phyloP scores from a whole-genome alignment of 2,329 filamentous ascomycete genomes.

The Venturia pyrina region DNA sequence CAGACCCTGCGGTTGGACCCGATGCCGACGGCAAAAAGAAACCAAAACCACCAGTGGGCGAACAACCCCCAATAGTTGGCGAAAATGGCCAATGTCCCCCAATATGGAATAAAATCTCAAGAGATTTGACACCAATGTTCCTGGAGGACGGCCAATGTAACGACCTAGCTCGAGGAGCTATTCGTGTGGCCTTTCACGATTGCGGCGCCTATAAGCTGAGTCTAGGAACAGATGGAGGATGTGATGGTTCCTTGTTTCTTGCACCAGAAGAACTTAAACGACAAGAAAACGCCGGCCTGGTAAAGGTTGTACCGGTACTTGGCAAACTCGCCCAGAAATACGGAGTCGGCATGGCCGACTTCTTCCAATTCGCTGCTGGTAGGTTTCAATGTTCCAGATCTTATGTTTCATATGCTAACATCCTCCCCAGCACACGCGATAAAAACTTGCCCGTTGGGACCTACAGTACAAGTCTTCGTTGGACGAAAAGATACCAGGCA shows the following conservation, averaged over 20 bases:
- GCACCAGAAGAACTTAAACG: conserved; percentile 26
- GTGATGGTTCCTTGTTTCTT: conserved; percentile 33
- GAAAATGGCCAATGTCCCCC: not conserved
- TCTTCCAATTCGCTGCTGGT: conserved; percentile 40
- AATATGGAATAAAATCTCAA: conserved; percentile 3
- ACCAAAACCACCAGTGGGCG: not conserved
- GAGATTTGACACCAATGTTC: not conserved
- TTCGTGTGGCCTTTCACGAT: conserved; percentile 28
- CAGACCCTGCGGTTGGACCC: not conserved
- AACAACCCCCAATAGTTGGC: not conserved
- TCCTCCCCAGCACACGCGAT: conserved; percentile 32
- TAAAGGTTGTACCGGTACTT: conserved; percentile 30
- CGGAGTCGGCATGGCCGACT: conserved; percentile 42
- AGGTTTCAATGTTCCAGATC: conserved; percentile 9
- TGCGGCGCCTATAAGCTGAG: conserved; percentile 16
- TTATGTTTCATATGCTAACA: not conserved
- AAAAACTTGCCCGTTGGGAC: conserved; percentile 41
- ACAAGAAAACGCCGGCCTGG: conserved; percentile 35
- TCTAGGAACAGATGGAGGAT: conserved; percentile 18
- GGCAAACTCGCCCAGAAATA: conserved; percentile 31
- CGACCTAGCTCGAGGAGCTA: conserved; percentile 21
- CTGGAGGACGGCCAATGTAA: conserved; percentile 5
- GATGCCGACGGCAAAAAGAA: not conserved
- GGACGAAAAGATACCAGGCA: conserved; percentile 11
- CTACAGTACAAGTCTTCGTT: conserved; percentile 37